These are phyloP conservation scores for Phytophthora pluvialis DNA, from an alignment of 352 stramenopile species.

Conservation along the genomic window DNA sequence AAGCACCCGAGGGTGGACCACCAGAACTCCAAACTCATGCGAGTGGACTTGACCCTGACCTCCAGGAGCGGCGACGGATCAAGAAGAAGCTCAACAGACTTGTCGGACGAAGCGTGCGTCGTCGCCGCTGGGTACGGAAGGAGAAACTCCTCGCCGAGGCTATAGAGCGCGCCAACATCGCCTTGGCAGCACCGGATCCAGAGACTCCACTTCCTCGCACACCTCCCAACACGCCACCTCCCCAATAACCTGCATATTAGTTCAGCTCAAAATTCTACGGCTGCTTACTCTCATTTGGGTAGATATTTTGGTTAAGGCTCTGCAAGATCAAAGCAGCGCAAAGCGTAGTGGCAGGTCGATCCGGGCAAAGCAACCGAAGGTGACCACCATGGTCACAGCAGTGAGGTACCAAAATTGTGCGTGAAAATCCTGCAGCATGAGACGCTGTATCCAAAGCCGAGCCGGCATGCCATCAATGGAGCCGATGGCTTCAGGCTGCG, in stretches of 20 bases:
- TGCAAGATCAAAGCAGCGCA: conserved; percentile 55
- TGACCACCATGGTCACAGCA: conserved; percentile 82
- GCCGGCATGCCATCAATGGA: conserved; percentile 74
- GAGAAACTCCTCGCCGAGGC: conserved; percentile 68
- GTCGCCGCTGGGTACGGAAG: conserved; percentile 80
- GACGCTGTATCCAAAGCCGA: conserved; percentile 81
- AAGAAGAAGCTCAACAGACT: conserved; percentile 88
- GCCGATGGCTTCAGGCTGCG: conserved; percentile 30
- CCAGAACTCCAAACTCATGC: conserved; percentile 28
- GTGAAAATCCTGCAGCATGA: conserved; percentile 89
- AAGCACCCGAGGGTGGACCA: conserved; percentile 17
- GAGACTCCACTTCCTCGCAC: conserved; percentile 8
- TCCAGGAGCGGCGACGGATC: conserved; percentile 67
- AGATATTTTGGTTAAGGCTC: conserved; percentile 11
- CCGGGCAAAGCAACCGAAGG: conserved; percentile 86
- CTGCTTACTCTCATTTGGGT: conserved; percentile 19
- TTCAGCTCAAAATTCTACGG: conserved; percentile 23
- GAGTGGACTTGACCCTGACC: conserved; percentile 32
- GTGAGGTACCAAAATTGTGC: conserved; percentile 90
- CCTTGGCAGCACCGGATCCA: conserved; percentile 29
- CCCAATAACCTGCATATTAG: conserved; percentile 38
- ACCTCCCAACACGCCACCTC: conserved; percentile 9
- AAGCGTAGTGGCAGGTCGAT: conserved; percentile 78
- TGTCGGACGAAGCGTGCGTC: conserved; percentile 78
- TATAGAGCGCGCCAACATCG: conserved; percentile 39